Percentiles rank a stretch among this genome's conserved stretches.
These are phyloP conservation scores for Pisolithus albus DNA, from an alignment of 768 basidiomycete genomes.

Conservation along the genomic window DNA sequence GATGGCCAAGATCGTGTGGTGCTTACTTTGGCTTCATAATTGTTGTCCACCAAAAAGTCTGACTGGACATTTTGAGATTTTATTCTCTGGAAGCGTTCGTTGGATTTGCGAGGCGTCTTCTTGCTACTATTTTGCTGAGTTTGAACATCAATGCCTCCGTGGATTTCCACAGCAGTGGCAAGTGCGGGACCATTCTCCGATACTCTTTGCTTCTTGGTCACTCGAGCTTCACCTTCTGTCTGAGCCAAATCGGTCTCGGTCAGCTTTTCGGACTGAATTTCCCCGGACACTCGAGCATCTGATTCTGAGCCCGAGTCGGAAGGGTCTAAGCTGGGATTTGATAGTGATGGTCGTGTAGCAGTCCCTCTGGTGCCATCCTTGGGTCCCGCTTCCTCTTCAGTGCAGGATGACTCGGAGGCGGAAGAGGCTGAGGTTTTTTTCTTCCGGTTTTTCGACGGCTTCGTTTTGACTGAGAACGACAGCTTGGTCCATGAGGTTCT, in stretches of 20 bases:
- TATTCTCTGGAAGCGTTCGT: constrained; percentile 75
- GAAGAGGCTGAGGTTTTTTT: constrained; percentile 9
- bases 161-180: constrained; percentile 31
- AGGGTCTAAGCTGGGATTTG: constrained; percentile 2
- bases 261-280: constrained; percentile 1
- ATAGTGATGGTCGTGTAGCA: not conserved
- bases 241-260: not conserved
- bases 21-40: constrained; percentile 75
- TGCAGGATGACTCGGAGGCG: constrained; percentile 13
- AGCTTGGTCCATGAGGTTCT: not conserved
- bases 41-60: constrained; percentile 51
- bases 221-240: constrained; percentile 16
- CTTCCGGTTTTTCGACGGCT: not conserved
- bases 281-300: constrained; percentile 6
- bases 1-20: constrained; percentile 1
- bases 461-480: not conserved
- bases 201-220: constrained; percentile 57
- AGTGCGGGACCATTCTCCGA: constrained; percentile 45
- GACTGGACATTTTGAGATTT: constrained; percentile 51
- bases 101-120: constrained; percentile 32
- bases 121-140: constrained; percentile 7
- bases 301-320: constrained; percentile 27
- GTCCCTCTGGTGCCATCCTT: not conserved
- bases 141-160: not conserved
- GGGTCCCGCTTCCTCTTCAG: not conserved